Conservation (phyloP, 805 yeast genomes). For the Monosporozyma servazzii region DNA sequence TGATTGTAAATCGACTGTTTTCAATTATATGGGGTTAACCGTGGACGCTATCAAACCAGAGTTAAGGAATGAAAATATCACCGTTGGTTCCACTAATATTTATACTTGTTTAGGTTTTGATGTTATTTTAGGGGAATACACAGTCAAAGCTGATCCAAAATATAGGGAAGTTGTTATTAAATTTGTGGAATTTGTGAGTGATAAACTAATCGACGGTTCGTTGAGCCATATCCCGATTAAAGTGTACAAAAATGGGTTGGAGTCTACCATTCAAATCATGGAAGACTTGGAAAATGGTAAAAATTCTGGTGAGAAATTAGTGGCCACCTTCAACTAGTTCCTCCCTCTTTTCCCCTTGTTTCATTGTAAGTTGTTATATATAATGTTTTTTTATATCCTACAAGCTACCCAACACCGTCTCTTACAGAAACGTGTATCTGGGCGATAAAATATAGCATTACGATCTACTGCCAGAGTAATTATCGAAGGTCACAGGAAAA, state of each 20-base stretch:
- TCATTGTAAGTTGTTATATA: too few species aligned
- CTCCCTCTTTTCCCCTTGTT: too few species aligned
- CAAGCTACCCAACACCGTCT: too few species aligned
- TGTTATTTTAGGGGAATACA: constrained; percentile 18
- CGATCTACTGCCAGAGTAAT: too few species aligned
- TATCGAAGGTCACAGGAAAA: too few species aligned
- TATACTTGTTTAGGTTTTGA: constrained; percentile 31
- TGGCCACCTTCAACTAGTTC: constrained; percentile 4
- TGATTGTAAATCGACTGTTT: constrained; percentile 25
- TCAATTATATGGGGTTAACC: constrained; percentile 22
- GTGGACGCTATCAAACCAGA: constrained; percentile 17
- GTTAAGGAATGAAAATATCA: constrained; percentile 26
- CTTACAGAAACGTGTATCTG: too few species aligned
- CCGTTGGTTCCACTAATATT: constrained; percentile 27
- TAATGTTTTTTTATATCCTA: too few species aligned
- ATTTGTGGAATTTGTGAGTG: constrained; percentile 21
- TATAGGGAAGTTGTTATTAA: constrained; percentile 15
- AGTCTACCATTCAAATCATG: constrained; percentile 15
- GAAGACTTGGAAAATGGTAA: constrained; percentile 17
- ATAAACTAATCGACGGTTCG: constrained; percentile 13
- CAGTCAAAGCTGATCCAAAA: constrained; percentile 12
- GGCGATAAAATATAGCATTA: too few species aligned
- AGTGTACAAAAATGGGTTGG: constrained; percentile 24
- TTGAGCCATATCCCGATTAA: constrained; percentile 27
- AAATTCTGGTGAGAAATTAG: constrained; percentile 23